These are phyloP conservation scores for Aspergillus ellipticus DNA, from an alignment of 495 filamentous ascomycete species.

Conservation along the genomic window DNA sequence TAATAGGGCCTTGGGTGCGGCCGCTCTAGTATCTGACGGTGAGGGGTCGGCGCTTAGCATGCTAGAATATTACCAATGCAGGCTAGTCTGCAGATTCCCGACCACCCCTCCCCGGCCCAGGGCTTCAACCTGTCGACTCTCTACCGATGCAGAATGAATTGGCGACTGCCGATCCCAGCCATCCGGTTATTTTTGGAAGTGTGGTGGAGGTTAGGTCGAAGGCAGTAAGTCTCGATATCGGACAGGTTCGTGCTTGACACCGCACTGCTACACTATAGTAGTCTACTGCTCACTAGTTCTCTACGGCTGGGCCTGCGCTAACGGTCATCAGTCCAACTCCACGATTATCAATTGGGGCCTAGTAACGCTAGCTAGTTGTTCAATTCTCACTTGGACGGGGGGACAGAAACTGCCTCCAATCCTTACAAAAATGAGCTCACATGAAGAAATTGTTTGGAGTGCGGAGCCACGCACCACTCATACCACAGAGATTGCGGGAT, in stretches of 20 bases:
- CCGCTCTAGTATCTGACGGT: constrained; percentile 7
- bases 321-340: too few species aligned
- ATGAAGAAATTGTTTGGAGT: too few species aligned
- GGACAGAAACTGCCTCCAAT: too few species aligned
- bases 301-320: too few species aligned
- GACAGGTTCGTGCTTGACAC: not conserved
- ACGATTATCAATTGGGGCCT: too few species aligned
- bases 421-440: too few species aligned
- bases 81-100: constrained; percentile 30
- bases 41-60: constrained; percentile 17
- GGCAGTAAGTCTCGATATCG: not conserved
- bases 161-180: not conserved
- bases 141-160: not conserved
- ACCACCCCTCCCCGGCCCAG: not conserved
- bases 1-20: constrained; percentile 1
- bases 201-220: too few species aligned
- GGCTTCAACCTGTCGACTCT: not conserved
- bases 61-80: constrained; percentile 15
- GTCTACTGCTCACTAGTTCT: too few species aligned
- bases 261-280: not conserved
- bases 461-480: too few species aligned
- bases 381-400: too few species aligned
- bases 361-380: too few species aligned
- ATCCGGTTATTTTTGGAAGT: not conserved
- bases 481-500: too few species aligned